phyloP scores from a whole-genome alignment of 1,139 yeast genomes.

The Candida pseudoviswanathii region DNA sequence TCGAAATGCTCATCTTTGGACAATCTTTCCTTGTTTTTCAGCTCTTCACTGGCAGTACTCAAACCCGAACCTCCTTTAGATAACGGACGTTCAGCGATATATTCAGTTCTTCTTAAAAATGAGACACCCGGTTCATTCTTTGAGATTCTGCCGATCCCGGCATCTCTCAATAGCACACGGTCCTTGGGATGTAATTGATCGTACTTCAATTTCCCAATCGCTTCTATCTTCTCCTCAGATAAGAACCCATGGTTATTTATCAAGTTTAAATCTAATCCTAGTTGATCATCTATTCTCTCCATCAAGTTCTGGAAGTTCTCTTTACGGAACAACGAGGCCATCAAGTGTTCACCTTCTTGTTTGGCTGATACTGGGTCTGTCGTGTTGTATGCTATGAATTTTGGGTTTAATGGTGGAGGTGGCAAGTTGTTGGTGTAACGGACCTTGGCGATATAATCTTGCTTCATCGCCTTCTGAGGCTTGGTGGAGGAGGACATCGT shows the following conservation, averaged over 20 bases:
- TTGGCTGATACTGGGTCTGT: slow-evolving; percentile 40
- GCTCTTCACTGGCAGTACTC: slow-evolving; percentile 16
- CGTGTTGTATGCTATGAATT: slow-evolving; percentile 60
- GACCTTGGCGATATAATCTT: slow-evolving; percentile 85
- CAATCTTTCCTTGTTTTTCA: slow-evolving; percentile 21
- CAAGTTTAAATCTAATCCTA: slow-evolving; percentile 82
- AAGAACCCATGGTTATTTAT: slow-evolving; percentile 68
- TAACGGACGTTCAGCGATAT: slow-evolving; percentile 57
- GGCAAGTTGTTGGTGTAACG: slow-evolving; percentile 88
- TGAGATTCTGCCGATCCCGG: slow-evolving; percentile 53
- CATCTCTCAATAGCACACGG: slow-evolving; percentile 76
- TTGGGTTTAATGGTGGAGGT: slow-evolving; percentile 93
- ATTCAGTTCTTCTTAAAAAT: slow-evolving; percentile 92
- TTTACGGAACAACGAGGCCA: slow-evolving; percentile 74
- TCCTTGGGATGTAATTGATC: slow-evolving; percentile 71
- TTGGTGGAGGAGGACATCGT: slow-evolving; percentile 25
- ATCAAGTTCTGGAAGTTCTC: slow-evolving; percentile 71
- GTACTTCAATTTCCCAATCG: slow-evolving; percentile 20
- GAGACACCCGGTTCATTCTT: slow-evolving; percentile 69
- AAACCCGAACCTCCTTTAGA: slow-evolving; percentile 20
- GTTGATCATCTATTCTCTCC: slow-evolving; percentile 65
- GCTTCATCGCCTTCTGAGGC: slow-evolving; percentile 52
- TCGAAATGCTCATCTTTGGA: slow-evolving; percentile 40
- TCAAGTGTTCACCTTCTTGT: slow-evolving; percentile 61
- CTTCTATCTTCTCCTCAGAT: slow-evolving; percentile 37